A percentile compares a stretch with the other conserved stretches of the same genome.
phyloP scores from a whole-genome alignment of 257 asterid species.

The Solanum commersonii region DNA sequence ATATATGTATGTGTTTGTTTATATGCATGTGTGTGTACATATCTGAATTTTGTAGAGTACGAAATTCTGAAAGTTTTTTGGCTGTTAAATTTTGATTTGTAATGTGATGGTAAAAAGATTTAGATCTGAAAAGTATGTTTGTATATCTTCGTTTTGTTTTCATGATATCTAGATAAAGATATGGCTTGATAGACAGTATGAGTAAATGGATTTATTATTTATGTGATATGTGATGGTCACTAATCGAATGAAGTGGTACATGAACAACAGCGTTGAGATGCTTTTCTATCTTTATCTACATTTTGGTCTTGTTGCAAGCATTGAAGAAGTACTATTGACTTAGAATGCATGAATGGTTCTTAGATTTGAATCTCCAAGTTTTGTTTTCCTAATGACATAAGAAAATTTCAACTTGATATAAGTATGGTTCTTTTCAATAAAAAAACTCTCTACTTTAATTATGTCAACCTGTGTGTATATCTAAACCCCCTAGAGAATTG shows the following conservation, averaged over 20 bases:
- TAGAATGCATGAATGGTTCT: not conserved
- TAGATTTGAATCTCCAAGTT: not conserved
- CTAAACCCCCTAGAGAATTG: not conserved
- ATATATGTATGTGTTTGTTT: not conserved
- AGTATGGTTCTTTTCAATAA: not conserved
- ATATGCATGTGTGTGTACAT: not conserved
- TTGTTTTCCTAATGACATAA: not conserved
- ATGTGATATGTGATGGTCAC: not conserved
- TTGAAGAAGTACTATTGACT: not conserved
- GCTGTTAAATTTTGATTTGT: not conserved
- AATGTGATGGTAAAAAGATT: not conserved
- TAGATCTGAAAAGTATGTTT: not conserved
- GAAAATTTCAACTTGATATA: not conserved
- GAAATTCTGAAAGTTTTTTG: not conserved
- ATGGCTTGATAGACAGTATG: not conserved
- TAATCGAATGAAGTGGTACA: not conserved
- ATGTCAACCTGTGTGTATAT: not conserved
- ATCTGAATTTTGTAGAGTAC: not conserved
- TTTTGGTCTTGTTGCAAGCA: not conserved
- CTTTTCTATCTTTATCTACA: not conserved
- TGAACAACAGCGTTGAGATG: not conserved
- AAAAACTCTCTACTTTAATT: not conserved
- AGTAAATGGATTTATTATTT: not conserved
- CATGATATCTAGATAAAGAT: not conserved
- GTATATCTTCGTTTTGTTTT: not conserved